Evolutionary conservation across 2,329 filamentous ascomycete genomes (phyloP), one percentile per base, ranked within the genome.

Genomic region (Talaromyces marneffei): DNA sequence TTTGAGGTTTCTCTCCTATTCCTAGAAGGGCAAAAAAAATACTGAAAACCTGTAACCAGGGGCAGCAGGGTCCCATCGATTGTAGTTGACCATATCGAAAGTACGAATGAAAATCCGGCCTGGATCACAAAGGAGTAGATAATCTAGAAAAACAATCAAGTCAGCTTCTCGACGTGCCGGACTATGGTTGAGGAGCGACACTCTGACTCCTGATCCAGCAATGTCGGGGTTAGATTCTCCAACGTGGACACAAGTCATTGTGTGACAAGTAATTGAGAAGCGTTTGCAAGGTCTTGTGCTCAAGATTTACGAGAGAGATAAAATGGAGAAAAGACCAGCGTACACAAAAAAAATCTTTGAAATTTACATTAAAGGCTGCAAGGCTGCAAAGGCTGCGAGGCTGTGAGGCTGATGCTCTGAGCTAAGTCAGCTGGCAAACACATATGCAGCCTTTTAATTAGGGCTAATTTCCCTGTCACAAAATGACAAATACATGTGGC

Each of bases 121-220:
- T 59, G 42, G 6, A 59, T 31, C 16, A 59, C 42, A 37, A 59
- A 59, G 7, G 57, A 59, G 14, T 39, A 31, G 12, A 59, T 59
- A 14, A 52, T 52, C 57, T 59, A 48, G 9, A 1, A 14, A 16
- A 20, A 12, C 3, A 35, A 12, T 14, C 18, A 12, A 9, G 12
- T 48, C 25, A 48, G 16, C 33, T 39, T 37, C 33, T 29, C 2
- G 14, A 33, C 8, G 16, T n/a, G 42, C 10, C 14, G n/a, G n/a
- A n/a, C n/a, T n/a, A n/a, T n/a, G n/a, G n/a, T n/a, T n/a, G n/a
- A n/a, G n/a, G n/a, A n/a, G n/a, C n/a, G n/a, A n/a, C n/a, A n/a
- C n/a, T n/a, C 42, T 27, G 39, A 39, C 27, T 37, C 57, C 42
- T n/a, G 52, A 29, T 7, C 57, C 44, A 18, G 57, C 57, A 52